phyloP scores from a whole-genome alignment of 805 yeast species.

The Saccharomycopsis fodiens region DNA sequence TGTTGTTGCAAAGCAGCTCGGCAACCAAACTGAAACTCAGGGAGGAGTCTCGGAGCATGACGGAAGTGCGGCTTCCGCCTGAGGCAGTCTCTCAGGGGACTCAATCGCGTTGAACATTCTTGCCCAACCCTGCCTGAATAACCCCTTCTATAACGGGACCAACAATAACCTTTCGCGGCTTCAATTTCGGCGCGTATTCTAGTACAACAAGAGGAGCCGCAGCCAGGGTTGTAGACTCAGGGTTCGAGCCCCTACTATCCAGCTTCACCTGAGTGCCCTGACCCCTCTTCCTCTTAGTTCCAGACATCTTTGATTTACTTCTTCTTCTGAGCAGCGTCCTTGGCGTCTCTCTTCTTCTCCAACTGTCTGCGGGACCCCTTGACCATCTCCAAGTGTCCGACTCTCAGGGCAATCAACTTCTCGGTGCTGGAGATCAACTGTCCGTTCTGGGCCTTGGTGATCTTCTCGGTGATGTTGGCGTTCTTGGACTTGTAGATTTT shows the following conservation, averaged over 20 bases:
- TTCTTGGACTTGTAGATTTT: constrained; percentile 35
- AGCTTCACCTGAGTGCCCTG: too few relatives aligned
- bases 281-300: too few relatives aligned
- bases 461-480: constrained; percentile 23
- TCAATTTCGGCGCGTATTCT: background rate
- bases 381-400: constrained; percentile 86
- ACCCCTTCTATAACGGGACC: background rate
- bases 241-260: too few relatives aligned
- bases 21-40: too few relatives aligned
- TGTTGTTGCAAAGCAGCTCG: too few relatives aligned
- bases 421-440: constrained; percentile 49
- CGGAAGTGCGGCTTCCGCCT: too few relatives aligned
- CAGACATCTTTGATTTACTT: too few relatives aligned
- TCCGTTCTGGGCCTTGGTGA: constrained; percentile 13
- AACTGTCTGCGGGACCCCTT: constrained; percentile 85
- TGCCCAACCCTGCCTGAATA: background rate
- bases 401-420: constrained; percentile 77
- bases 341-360: constrained; percentile 52
- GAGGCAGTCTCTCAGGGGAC: too few relatives aligned
- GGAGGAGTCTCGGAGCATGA: too few relatives aligned
- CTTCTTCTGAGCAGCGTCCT: too few relatives aligned
- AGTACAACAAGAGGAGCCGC: background rate
- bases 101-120: too few relatives aligned
- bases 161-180: background rate
- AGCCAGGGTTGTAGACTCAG: too few relatives aligned